Evolutionary conservation across 352 stramenopile species (phyloP).

Genomic region (Phytophthora pistaciae): DNA sequence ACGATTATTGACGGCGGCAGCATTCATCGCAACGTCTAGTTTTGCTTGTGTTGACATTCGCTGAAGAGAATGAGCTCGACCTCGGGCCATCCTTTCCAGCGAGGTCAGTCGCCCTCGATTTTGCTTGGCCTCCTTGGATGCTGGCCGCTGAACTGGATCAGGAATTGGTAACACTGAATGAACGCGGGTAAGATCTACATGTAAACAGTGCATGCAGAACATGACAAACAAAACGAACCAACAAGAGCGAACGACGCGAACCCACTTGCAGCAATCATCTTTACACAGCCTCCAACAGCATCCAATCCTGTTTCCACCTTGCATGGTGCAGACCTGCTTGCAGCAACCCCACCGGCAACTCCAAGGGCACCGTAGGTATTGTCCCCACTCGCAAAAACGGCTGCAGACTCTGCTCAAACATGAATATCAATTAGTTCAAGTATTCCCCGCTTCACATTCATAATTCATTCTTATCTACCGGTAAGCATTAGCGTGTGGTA

Average conservation of each 20-base stretch:
- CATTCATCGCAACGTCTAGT: conserved; percentile 32
- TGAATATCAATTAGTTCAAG: not conserved
- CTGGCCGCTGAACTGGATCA: conserved; percentile 22
- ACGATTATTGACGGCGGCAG: conserved; percentile 42
- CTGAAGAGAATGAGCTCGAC: conserved; percentile 25
- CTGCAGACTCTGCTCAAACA: conserved; percentile 61
- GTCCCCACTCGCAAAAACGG: conserved; percentile 77
- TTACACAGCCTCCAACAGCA: conserved; percentile 37
- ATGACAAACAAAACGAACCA: conserved; percentile 40
- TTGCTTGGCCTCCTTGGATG: conserved; percentile 24
- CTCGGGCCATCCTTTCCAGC: conserved; percentile 34
- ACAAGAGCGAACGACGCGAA: conserved; percentile 79
- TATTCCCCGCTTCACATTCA: too few species aligned
- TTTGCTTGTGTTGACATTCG: conserved; percentile 22
- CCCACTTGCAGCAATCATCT: conserved; percentile 65
- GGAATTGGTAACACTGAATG: conserved; percentile 20
- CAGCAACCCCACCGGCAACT: not conserved
- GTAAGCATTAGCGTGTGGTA: conserved; percentile 82
- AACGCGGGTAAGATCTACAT: conserved; percentile 5
- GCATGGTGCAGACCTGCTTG: conserved; percentile 23
- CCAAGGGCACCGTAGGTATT: conserved; percentile 71
- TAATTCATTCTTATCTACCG: conserved; percentile 36
- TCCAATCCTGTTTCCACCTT: conserved; percentile 42
- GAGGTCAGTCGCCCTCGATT: conserved; percentile 22
- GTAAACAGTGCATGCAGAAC: not conserved